Evolutionary conservation across 305 asterid genomes (phyloP).

Genomic region (Solanum hybrid): DNA sequence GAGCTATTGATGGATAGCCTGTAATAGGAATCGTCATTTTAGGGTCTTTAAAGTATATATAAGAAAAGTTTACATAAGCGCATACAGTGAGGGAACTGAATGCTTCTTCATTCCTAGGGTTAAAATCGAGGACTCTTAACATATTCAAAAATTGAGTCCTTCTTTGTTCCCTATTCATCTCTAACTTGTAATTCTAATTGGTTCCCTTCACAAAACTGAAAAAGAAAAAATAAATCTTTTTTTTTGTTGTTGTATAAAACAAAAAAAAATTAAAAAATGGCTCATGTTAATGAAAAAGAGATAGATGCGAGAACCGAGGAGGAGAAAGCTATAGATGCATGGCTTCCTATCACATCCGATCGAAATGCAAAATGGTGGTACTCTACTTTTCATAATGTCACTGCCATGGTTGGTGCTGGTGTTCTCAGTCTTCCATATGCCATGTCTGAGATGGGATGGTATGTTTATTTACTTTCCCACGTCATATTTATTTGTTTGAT

Average conservation of each 20-base stretch:
- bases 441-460: constrained; percentile 21
- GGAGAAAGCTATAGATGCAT: constrained; percentile 6
- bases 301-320: not conserved
- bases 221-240: not conserved
- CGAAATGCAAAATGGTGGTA: constrained; percentile 13
- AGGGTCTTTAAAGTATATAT: not conserved
- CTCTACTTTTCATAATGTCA: constrained; percentile 16
- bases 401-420: constrained; percentile 15
- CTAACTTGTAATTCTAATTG: not conserved
- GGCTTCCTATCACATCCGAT: constrained; percentile 16
- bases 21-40: not conserved
- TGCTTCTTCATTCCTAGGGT: not conserved
- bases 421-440: constrained; percentile 16
- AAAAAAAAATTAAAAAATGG: not conserved
- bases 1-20: not conserved
- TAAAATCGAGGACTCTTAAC: not conserved
- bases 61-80: not conserved
- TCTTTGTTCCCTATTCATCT: not conserved
- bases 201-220: not conserved
- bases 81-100: not conserved
- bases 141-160: not conserved
- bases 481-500: not conserved
- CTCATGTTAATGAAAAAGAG: not conserved
- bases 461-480: not conserved
- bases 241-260: not conserved